These are phyloP conservation scores for Letharia lupina DNA, from an alignment of 495 filamentous ascomycete species.

Conservation along the genomic window DNA sequence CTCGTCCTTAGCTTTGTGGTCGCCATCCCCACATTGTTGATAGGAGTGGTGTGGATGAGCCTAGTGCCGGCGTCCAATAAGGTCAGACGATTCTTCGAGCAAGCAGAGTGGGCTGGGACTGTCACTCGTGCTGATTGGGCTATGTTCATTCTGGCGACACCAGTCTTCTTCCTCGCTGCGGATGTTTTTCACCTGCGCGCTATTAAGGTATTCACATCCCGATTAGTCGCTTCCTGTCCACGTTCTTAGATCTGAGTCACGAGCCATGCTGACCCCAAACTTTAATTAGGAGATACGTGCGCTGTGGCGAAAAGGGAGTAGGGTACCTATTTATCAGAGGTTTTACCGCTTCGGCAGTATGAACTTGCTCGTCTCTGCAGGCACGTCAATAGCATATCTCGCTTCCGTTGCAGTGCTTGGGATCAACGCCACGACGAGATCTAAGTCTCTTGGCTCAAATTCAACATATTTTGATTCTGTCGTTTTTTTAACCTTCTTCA, in stretches of 20 bases:
- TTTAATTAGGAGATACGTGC: slow-evolving; percentile 51
- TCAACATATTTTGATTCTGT: slow-evolving; percentile 90
- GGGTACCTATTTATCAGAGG: slow-evolving; percentile 61
- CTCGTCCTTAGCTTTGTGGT: slow-evolving; percentile 61
- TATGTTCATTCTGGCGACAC: slow-evolving; percentile 78
- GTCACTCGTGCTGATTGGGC: slow-evolving; percentile 74
- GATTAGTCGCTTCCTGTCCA: neutral
- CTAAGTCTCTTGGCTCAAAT: slow-evolving; percentile 35
- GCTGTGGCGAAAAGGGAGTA: slow-evolving; percentile 75
- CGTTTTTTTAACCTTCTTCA: slow-evolving; percentile 86
- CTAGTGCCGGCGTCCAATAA: slow-evolving; percentile 54
- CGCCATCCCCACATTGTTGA: slow-evolving; percentile 78
- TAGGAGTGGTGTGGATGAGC: slow-evolving; percentile 88
- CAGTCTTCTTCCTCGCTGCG: slow-evolving; percentile 81
- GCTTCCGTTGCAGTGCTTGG: slow-evolving; percentile 73
- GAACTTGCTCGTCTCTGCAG: slow-evolving; percentile 86
- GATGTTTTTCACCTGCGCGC: slow-evolving; percentile 78
- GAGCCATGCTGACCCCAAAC: neutral
- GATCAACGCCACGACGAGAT: slow-evolving; percentile 47
- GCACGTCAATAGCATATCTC: slow-evolving; percentile 83
- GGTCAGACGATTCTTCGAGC: slow-evolving; percentile 55
- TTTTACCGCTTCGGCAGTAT: slow-evolving; percentile 95
- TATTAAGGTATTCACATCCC: slow-evolving; percentile 38
- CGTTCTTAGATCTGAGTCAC: neutral
- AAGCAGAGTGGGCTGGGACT: slow-evolving; percentile 59